These are phyloP conservation scores for Aulographum hederae DNA, from an alignment of 2,329 filamentous ascomycete species.

Conservation along the genomic window DNA sequence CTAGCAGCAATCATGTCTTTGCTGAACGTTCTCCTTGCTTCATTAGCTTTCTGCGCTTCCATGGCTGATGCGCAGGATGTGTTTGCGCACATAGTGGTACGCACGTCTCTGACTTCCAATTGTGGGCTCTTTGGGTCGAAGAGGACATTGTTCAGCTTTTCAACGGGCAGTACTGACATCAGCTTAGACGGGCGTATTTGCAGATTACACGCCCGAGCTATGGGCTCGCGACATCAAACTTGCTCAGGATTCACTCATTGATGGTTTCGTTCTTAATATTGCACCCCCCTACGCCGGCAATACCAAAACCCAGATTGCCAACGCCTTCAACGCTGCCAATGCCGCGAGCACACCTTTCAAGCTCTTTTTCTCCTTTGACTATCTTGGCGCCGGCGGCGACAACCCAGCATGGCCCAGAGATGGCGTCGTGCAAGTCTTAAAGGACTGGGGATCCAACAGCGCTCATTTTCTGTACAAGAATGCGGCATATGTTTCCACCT, in stretches of 20 bases:
- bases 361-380: constrained; percentile 22
- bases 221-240: constrained; percentile 17
- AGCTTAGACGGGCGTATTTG: too few relatives aligned
- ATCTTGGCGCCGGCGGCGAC: constrained; percentile 1
- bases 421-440: background rate
- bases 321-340: constrained; percentile 13
- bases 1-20: too few relatives aligned
- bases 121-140: background rate
- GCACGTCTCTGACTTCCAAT: too few relatives aligned
- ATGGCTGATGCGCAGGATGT: constrained; percentile 5
- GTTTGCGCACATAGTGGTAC: constrained; percentile 13
- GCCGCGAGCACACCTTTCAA: constrained; percentile 18
- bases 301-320: background rate
- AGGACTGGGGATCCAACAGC: constrained; percentile 21
- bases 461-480: constrained; percentile 31
- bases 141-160: background rate
- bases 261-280: constrained; percentile 22
- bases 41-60: too few relatives aligned
- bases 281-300: constrained; percentile 6
- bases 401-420: background rate
- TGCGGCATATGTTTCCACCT: constrained; percentile 35
- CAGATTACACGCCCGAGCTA: constrained; percentile 7
- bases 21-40: too few relatives aligned
- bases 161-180: constrained; percentile 15
- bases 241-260: constrained; percentile 19